Evolutionary conservation across 441 rosid species (phyloP).

Genomic region (Gossypium schwendimanii): DNA sequence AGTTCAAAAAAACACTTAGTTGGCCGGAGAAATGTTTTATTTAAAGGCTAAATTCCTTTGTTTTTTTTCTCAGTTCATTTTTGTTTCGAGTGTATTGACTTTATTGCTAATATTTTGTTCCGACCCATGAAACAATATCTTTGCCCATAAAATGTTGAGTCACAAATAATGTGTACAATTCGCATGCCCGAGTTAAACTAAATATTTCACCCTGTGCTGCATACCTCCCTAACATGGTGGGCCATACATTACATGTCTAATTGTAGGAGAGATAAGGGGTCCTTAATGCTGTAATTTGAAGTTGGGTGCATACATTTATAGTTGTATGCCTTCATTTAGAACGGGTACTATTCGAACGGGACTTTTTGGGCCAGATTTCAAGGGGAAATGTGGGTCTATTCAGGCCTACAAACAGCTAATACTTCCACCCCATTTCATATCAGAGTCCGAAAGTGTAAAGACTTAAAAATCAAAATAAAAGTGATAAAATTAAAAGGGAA

Average conservation of each 20-base stretch:
- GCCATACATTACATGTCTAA: background rate
- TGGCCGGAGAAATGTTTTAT: conserved; percentile 11
- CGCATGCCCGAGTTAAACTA: background rate
- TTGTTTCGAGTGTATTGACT: background rate
- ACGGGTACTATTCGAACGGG: background rate
- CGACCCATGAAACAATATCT: conserved; percentile 5
- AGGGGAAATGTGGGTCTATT: background rate
- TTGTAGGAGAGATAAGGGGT: background rate
- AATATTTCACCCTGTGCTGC: background rate
- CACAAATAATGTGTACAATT: background rate
- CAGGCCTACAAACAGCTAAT: background rate
- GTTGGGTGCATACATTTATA: background rate
- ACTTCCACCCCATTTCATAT: background rate
- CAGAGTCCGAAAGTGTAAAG: background rate
- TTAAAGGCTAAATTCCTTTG: conserved; percentile 13
- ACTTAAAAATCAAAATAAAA: background rate
- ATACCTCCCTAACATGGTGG: background rate
- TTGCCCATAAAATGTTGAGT: background rate
- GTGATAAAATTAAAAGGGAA: background rate
- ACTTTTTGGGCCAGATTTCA: background rate
- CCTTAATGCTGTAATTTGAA: background rate
- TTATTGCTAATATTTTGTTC: conserved; percentile 1
- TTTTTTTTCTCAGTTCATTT: conserved; percentile 7
- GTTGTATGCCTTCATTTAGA: background rate
- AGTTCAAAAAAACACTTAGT: conserved; percentile 14